Evolutionary conservation across 2,329 filamentous ascomycete genomes (phyloP).

Genomic region (Colletotrichum chlorophyti): DNA sequence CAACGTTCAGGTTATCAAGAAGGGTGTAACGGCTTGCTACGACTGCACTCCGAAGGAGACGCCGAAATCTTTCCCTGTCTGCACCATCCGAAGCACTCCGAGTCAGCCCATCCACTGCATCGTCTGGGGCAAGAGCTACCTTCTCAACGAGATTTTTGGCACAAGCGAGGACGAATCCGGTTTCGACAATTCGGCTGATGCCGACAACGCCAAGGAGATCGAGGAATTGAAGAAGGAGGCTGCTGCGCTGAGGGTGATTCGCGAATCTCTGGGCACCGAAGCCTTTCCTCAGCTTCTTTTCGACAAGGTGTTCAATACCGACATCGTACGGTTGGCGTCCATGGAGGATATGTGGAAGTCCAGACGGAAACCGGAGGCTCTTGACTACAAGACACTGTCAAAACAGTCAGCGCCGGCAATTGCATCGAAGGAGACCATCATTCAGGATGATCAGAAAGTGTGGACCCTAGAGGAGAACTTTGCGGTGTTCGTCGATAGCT

Average conservation of each 20-base stretch:
- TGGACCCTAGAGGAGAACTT: conserved; percentile 90
- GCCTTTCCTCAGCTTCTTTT: conserved; percentile 84
- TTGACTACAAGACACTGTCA: conserved; percentile 71
- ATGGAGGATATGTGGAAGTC: conserved; percentile 98
- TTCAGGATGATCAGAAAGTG: conserved; percentile 72
- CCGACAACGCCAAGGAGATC: conserved; percentile 87
- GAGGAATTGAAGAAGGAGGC: conserved; percentile 86
- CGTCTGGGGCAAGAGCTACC: conserved; percentile 97
- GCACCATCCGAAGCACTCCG: conserved; percentile 95
- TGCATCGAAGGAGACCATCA: conserved; percentile 58
- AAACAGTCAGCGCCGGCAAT: conserved; percentile 56
- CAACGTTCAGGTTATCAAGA: conserved; percentile 96
- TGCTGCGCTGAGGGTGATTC: conserved; percentile 81
- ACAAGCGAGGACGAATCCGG: conserved; percentile 85
- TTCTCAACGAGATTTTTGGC: conserved; percentile 94
- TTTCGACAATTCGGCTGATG: conserved; percentile 80
- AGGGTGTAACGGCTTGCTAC: conserved; percentile 92
- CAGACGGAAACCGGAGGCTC: conserved; percentile 73
- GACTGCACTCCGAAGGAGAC: conserved; percentile 91
- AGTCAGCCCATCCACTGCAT: conserved; percentile 98
- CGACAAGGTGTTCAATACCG: conserved; percentile 88
- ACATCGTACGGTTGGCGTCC: conserved; percentile 80
- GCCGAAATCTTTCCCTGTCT: conserved; percentile 93
- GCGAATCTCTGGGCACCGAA: conserved; percentile 78
- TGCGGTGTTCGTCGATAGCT: conserved; percentile 83